Base-by-base conservation (phyloP, 352 stramenopile genomes). In the Pythium aristosporum region DNA sequence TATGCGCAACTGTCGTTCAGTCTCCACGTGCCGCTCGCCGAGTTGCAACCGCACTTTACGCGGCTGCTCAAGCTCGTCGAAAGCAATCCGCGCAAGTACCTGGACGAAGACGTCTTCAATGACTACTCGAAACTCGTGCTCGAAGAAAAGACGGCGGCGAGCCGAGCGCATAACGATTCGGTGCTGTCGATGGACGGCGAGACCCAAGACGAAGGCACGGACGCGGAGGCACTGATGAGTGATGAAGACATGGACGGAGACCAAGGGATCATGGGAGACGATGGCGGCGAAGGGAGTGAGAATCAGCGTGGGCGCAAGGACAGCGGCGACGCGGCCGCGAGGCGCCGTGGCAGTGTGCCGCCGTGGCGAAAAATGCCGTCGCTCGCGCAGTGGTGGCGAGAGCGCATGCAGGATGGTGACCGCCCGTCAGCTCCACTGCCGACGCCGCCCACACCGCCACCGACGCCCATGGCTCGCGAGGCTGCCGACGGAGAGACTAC, bases 1-100 rank as follows among this genome's bases (percentile, higher is more conserved):
- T 96, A 96, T 57, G 82, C 91, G 23, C 81, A 97, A 67, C 85
- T 97, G 16, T 90, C 82, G 28, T 97, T 97, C 71, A 80, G 80
- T 36, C 72, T 97, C 15, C 91, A 97, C 66, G 85, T 94, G 13
- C 85, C 72, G 1, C 76, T 96, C 13, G 68, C 57, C 23, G 87
- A 96, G 68, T 70, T 95, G 12, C 86, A 95, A 46, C 84, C 87
- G n/a, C 88, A 96, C 57, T 96, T 96, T 63, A 85, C 85, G 63
- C 84, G 88, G 0, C 55, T 96, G 30, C 71, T 96, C 2, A 95
- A 93, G 58, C 57, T 87, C 20, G 81, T 94, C n/a, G 87, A 96
- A 65, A 94, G 85, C 65, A 96, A 93, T 42, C 88, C 88, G 11
- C 85, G 85, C 47, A 92, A 96, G 73, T 96, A 96, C 65, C 55